Evolutionary conservation across 257 asterid genomes (phyloP).

Genomic region (Solanum tacnaense): DNA sequence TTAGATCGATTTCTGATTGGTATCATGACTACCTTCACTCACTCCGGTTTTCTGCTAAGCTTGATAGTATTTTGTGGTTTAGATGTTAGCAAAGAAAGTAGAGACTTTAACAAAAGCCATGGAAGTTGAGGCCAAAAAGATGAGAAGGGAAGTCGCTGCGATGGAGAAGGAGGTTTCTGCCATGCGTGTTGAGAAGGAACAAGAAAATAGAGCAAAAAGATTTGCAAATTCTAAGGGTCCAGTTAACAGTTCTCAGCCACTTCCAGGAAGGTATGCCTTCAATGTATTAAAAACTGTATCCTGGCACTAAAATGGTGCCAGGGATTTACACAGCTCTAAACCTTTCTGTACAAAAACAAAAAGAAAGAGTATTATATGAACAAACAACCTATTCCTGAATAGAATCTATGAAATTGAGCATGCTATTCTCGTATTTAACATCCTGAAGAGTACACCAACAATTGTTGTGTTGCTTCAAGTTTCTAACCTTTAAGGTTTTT

Average conservation of each 20-base stretch:
- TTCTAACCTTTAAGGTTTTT: not conserved
- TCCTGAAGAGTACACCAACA: not conserved
- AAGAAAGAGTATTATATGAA: not conserved
- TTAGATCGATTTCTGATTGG: conserved; percentile 1
- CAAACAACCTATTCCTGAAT: not conserved
- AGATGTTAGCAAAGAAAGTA: conserved; percentile 97
- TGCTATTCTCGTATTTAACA: not conserved
- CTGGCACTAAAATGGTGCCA: not conserved
- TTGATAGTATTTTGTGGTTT: not conserved
- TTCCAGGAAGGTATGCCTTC: conserved; percentile 64
- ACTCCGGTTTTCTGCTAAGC: not conserved
- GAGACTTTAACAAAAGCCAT: conserved; percentile 92
- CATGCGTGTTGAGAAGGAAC: conserved; percentile 85
- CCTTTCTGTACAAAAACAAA: not conserved
- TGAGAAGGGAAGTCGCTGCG: conserved; percentile 98
- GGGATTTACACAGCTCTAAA: not conserved
- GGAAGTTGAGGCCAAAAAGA: conserved; percentile 98
- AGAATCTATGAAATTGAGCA: not conserved
- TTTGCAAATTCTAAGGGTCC: conserved; percentile 58
- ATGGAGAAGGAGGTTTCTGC: conserved; percentile 99
- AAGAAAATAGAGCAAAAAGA: conserved; percentile 63
- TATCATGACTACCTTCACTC: not conserved
- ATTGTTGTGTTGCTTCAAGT: not conserved
- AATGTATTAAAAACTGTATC: not conserved
- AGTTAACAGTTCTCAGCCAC: conserved; percentile 56